phyloP scores from a whole-genome alignment of 2,329 filamentous ascomycete species.

The Trichoderma citrinoviride region DNA sequence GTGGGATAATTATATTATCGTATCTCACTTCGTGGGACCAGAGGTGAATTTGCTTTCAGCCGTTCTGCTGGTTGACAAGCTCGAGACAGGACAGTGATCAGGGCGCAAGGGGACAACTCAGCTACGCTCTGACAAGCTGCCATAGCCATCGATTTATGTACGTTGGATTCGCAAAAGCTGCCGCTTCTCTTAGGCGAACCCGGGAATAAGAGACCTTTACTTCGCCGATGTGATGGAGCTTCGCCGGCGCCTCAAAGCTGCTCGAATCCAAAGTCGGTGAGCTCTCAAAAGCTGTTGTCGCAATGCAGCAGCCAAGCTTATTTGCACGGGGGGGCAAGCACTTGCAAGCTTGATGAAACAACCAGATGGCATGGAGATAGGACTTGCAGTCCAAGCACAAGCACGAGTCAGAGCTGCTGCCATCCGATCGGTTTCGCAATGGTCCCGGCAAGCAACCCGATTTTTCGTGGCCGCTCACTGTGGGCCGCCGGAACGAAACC shows the following conservation, averaged over 20 bases:
- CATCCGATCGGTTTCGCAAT: conserved; percentile 3
- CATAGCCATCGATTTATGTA: not conserved
- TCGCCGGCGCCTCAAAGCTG: not conserved
- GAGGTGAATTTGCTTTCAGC: no score
- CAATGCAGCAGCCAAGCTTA: not conserved
- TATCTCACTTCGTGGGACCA: no score
- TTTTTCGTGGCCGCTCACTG: not conserved
- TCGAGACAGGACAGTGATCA: no score
- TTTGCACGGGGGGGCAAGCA: not conserved
- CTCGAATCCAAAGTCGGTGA: not conserved
- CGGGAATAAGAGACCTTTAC: not conserved
- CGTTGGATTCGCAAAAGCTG: not conserved
- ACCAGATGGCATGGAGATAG: not conserved
- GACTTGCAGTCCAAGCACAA: not conserved
- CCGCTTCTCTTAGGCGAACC: not conserved
- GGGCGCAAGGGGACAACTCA: no score
- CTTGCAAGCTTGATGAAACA: not conserved
- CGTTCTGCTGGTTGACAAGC: no score
- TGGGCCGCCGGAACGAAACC: not conserved
- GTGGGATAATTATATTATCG: no score
- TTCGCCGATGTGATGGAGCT: not conserved
- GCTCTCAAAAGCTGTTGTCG: not conserved
- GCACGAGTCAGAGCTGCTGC: not conserved
- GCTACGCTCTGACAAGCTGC: not conserved
- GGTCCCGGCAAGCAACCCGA: conserved; percentile 5